phyloP scores from a whole-genome alignment of 352 stramenopile species.

The Globisporangium nunn region DNA sequence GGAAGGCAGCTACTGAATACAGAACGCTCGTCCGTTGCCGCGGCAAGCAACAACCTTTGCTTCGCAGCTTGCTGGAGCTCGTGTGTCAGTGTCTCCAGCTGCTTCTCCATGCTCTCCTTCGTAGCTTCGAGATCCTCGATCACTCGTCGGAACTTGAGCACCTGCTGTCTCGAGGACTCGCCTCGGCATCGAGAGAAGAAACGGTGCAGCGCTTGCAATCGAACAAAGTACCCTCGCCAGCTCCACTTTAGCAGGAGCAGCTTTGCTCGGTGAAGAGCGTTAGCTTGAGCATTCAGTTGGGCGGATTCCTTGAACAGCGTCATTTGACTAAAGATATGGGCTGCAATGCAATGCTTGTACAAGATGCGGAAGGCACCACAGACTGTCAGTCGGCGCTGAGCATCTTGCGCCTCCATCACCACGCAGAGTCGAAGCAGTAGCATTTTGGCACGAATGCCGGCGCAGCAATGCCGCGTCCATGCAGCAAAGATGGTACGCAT shows the following conservation, averaged over 20 bases:
- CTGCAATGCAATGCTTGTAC: not conserved
- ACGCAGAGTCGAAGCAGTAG: conserved; percentile 5
- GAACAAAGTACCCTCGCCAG: conserved; percentile 41
- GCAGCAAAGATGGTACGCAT: not conserved
- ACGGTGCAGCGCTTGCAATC: conserved; percentile 20
- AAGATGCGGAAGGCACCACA: conserved; percentile 6
- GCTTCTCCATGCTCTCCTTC: not conserved
- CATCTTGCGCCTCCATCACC: not conserved
- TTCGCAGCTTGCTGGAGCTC: conserved; percentile 1
- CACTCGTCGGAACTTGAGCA: not conserved
- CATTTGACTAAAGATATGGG: not conserved
- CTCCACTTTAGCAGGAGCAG: conserved; percentile 31
- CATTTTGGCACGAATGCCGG: not conserved
- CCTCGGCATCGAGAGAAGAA: conserved; percentile 28
- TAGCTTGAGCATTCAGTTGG: not conserved
- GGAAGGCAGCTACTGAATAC: conserved; percentile 9
- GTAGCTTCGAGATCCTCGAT: conserved; percentile 4
- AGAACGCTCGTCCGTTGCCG: not conserved
- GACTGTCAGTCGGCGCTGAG: conserved; percentile 2
- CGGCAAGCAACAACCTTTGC: not conserved
- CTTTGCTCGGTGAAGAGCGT: not conserved
- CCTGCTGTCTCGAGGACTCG: not conserved
- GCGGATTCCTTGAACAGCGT: not conserved
- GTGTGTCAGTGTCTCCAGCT: not conserved
- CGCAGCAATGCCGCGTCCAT: conserved; percentile 4